A percentile compares a stretch with the other conserved stretches of the same genome.
These are phyloP conservation scores for Globisporangium middletonii DNA, from an alignment of 352 stramenopile genomes.

Conservation along the genomic window DNA sequence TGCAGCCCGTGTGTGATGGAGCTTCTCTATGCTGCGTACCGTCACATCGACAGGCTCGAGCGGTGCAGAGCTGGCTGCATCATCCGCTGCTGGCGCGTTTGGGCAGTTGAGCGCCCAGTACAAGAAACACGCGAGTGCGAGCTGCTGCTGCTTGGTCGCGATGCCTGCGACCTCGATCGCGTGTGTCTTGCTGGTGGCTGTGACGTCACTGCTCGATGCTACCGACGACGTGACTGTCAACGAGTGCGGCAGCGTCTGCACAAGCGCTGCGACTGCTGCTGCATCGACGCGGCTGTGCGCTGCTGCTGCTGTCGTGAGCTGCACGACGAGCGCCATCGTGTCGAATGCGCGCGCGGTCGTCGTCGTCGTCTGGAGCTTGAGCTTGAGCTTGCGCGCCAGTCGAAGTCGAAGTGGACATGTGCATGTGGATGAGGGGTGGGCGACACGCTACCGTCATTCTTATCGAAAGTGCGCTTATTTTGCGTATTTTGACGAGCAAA, in stretches of 20 bases:
- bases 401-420: neutral
- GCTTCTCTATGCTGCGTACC: neutral
- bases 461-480: no score
- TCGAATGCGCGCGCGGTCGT: constrained; percentile 8
- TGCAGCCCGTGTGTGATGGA: no score
- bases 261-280: constrained; percentile 8
- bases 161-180: constrained; percentile 19
- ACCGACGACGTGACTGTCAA: neutral
- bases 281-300: constrained; percentile 4
- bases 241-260: constrained; percentile 1
- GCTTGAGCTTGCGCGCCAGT: neutral
- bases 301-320: constrained; percentile 11
- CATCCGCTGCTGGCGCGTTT: neutral
- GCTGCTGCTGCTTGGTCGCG: constrained; percentile 31
- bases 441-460: no score
- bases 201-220: neutral
- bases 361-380: neutral
- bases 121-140: constrained; percentile 45
- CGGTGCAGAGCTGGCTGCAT: constrained; percentile 5
- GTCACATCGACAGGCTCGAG: constrained; percentile 18
- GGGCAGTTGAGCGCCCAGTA: constrained; percentile 35
- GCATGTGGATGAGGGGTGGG: no score
- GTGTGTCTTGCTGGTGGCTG: neutral
- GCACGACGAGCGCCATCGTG: constrained; percentile 16
- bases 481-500: neutral